Base-by-base conservation (phyloP, 345 rosid species). In the Gossypium rotundifolium region DNA sequence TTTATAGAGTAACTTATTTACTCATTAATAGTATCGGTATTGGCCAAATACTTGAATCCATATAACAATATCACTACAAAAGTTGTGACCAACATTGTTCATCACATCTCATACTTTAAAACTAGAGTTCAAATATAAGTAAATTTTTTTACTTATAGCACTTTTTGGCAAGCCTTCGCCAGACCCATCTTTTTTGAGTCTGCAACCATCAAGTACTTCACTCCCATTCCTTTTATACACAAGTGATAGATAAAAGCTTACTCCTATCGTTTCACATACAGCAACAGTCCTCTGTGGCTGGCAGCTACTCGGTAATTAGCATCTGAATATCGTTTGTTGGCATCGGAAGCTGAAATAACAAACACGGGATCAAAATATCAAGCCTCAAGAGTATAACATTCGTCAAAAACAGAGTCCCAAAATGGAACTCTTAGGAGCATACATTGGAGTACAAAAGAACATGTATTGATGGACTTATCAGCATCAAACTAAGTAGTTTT, bases 281-380 rank as follows among this genome's bases (percentile, higher is more conserved):
- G 79, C 55, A 72, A 75, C 40, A 27, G 54, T 11, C 27, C n/a
- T 77, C 20, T 12, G 22, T n/a, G 42, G 70, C 83, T 11, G 52
- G 52, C 14, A 48, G 14, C 62, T 84, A 88, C 77, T 84, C 87
- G 0, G 89, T 83, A 38, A 82, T 54, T 42, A 88, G 77, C 85
- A 84, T 83, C 65, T 81, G 75, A 74, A 83, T 61, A 51, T 86
- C 89, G 17, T 65, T 77, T 0, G 53, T 68, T 7, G 79, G 74
- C 63, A 74, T 29, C 16, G 91, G 85, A 60, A 84, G 80, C 91
- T 88, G 88, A 81, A 76, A 79, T 59, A 45, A 14, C 40, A 67
- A 53, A 73, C 5, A 67, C 10, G 25, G 7, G n/a, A 64, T 4
- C n/a, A 29, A 48, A 9, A 55, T 20, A 14, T 44, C 51, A 48